Base-by-base conservation (phyloP, 2,329 filamentous ascomycete genomes). In the Xylaria sp. region DNA sequence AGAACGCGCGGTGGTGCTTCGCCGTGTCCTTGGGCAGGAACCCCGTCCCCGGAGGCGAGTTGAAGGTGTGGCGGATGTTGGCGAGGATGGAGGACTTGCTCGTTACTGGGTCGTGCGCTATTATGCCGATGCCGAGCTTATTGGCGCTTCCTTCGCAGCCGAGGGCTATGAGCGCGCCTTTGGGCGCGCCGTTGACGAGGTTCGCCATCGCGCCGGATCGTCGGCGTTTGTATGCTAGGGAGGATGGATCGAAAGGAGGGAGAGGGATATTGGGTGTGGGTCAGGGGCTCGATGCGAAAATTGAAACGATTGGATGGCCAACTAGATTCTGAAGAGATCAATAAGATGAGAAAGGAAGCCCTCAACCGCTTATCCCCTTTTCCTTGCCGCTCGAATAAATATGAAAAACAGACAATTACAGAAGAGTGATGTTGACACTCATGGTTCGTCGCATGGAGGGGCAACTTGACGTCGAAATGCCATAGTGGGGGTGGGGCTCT, bases 1-100 rank as follows among this genome's bases (percentile, higher is more conserved):
- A 93, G 90, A 92, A 93, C 78, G 89, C 80, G 72, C 96, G 91
- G 86, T 99, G 96, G 83, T 99, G 96, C 62, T 89, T 88, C 18
- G 96, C 96, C 0, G 95, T 98, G 83, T 99, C 96, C 80, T 98
- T 98, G 70, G 96, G 96, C 4, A 98, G 88, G 82, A 99, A 98
- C 4, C 96, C 96, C 69, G 94, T 92, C 52, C 96, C 96, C 0
- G 96, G 94, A 3, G 96, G 95, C 54, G 95, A 93, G 76, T 91
- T 87, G 83, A 95, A 99, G 23, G 96, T 99, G 84, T 98, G 92
- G 64, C 96, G 92, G 74, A 99, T 87, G 84, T 99, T 99, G 79
- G 94, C 91, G 74, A 99, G 93, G 79, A 99, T 91, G 73, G 86
- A 83, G 23, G 91, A 87, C 46, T 86, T 83, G 68, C 83, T 81